Evolutionary conservation across 1,284 basidiomycete genomes (phyloP).

Genomic region (Tranzscheliella williamsii): DNA sequence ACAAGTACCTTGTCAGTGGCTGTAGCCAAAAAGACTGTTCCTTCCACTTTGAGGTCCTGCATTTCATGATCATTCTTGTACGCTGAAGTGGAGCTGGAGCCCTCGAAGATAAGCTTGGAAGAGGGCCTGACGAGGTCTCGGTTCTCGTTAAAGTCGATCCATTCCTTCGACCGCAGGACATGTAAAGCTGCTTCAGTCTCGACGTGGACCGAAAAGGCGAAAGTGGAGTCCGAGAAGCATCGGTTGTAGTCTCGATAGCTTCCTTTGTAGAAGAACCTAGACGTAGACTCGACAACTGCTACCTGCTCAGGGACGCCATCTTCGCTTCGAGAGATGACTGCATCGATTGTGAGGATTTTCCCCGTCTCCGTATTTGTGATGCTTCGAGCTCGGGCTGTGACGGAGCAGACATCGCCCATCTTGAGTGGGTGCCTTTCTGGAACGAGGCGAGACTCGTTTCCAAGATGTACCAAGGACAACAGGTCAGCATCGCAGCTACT

Average conservation of each 20-base stretch:
- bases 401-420: slow-evolving; percentile 86
- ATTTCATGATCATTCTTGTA: too few relatives aligned
- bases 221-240: slow-evolving; percentile 83
- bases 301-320: slow-evolving; percentile 70
- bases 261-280: slow-evolving; percentile 95
- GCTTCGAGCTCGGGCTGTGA: slow-evolving; percentile 83
- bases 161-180: slow-evolving; percentile 91
- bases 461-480: slow-evolving; percentile 91
- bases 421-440: slow-evolving; percentile 75
- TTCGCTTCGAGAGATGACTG: slow-evolving; percentile 42
- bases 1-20: too few relatives aligned
- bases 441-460: slow-evolving; percentile 90
- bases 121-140: too few relatives aligned
- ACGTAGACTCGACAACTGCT: slow-evolving; percentile 93
- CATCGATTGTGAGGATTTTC: slow-evolving; percentile 65
- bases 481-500: slow-evolving; percentile 63
- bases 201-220: slow-evolving; percentile 82
- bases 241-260: slow-evolving; percentile 89
- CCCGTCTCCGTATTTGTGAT: slow-evolving; percentile 89
- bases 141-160: slow-evolving; percentile 96
- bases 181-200: slow-evolving; percentile 79
- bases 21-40: too few relatives aligned
- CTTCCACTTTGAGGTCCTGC: too few relatives aligned
- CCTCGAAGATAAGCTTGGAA: slow-evolving; percentile 83
- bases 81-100: too few relatives aligned